Conservation (phyloP, 768 basidiomycete species). For the Suillus fuscotomentosus region DNA sequence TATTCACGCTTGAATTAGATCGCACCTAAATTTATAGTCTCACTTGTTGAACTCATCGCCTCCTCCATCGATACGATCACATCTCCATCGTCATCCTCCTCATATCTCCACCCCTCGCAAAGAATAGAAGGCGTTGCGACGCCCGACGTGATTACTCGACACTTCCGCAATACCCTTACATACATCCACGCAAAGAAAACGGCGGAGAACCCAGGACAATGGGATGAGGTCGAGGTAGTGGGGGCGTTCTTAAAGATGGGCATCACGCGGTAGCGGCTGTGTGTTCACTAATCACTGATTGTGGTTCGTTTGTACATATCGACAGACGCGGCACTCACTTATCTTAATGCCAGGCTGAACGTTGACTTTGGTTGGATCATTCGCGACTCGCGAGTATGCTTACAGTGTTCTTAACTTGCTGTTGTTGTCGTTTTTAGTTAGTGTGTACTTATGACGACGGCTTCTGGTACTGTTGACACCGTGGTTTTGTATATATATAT, state of each 20-base stretch:
- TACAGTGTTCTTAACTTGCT: slow-evolving; percentile 2
- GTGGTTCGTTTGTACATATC: not conserved
- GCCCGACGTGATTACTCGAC: slow-evolving; percentile 90
- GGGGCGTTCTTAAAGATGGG: slow-evolving; percentile 92
- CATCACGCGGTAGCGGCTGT: slow-evolving; percentile 46
- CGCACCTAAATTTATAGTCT: slow-evolving; percentile 95
- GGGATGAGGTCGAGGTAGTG: slow-evolving; percentile 87
- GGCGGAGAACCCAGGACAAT: slow-evolving; percentile 40
- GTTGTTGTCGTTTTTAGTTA: slow-evolving; percentile 3
- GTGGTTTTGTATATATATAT: slow-evolving; percentile 1
- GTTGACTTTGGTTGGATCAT: not conserved
- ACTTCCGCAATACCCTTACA: slow-evolving; percentile 87
- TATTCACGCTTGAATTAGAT: slow-evolving; percentile 46
- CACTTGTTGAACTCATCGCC: slow-evolving; percentile 92
- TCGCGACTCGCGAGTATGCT: not conserved
- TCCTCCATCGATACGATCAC: slow-evolving; percentile 91
- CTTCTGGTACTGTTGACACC: not conserved
- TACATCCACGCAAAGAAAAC: slow-evolving; percentile 81
- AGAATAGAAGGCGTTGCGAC: slow-evolving; percentile 91
- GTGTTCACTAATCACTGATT: not conserved
- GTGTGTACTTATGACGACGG: not conserved
- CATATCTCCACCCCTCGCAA: slow-evolving; percentile 83
- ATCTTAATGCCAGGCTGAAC: not conserved
- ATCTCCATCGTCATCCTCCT: slow-evolving; percentile 44
- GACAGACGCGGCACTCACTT: not conserved